Conservation (phyloP, 2,329 filamentous ascomycete species). For the Xylaria multiplex region DNA sequence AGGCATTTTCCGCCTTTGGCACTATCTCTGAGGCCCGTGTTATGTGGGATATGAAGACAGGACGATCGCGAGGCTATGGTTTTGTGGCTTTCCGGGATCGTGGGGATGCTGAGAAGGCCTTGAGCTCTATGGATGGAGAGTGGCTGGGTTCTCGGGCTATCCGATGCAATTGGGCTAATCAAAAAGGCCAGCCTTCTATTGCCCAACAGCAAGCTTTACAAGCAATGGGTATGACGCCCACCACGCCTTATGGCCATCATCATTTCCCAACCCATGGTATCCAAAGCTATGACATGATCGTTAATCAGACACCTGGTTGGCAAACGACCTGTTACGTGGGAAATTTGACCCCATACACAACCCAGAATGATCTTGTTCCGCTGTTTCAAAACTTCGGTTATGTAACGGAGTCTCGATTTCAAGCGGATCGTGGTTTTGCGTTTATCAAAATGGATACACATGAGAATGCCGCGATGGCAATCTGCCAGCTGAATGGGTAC, state of each 20-base stretch:
- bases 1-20: conserved; percentile 96
- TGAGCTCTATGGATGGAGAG: conserved; percentile 98
- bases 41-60: conserved; percentile 99
- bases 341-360: conserved; percentile 97
- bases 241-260: conserved; percentile 94
- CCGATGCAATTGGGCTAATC: conserved; percentile 99
- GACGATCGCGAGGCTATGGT: conserved; percentile 94
- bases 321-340: conserved; percentile 99
- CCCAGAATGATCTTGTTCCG: conserved; percentile 94
- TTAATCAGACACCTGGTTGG: conserved; percentile 94
- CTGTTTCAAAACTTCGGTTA: conserved; percentile 99
- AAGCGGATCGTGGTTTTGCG: conserved; percentile 95
- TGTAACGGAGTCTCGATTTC: conserved; percentile 96
- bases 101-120: conserved; percentile 90
- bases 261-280: conserved; percentile 97
- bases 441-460: conserved; percentile 99
- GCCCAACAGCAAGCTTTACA: conserved; percentile 97
- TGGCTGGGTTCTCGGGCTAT: conserved; percentile 98
- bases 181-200: conserved; percentile 99
- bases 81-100: conserved; percentile 96
- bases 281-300: conserved; percentile 97
- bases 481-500: conserved; percentile 97
- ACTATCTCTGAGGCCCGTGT: conserved; percentile 96
- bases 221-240: conserved; percentile 97
- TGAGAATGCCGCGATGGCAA: conserved; percentile 97